Evolutionary conservation across 2,329 filamentous ascomycete genomes (phyloP).

Genomic region (Penicillium sp.): DNA sequence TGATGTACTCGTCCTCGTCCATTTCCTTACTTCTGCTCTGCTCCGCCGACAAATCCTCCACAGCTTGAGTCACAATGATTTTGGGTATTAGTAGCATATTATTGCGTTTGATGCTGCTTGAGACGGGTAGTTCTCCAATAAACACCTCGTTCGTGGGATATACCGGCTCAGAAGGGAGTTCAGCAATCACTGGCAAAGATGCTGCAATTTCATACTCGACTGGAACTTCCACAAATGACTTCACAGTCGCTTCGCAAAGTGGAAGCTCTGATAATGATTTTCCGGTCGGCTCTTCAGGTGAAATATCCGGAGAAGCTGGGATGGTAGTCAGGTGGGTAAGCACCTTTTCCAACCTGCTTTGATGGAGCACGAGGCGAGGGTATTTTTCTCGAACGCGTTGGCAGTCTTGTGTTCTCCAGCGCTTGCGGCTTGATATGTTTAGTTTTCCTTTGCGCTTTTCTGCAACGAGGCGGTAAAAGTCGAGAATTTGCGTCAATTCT

Average conservation of each 20-base stretch:
- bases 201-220: not conserved
- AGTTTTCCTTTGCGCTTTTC: slow-evolving; percentile 15
- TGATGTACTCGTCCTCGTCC: not conserved
- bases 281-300: not conserved
- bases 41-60: slow-evolving; percentile 1
- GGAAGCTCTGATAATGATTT: not conserved
- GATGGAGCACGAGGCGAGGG: slow-evolving; percentile 15
- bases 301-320: not conserved
- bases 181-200: not conserved
- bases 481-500: slow-evolving; percentile 27
- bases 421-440: slow-evolving; percentile 13
- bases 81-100: slow-evolving; percentile 2
- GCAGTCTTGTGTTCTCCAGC: slow-evolving; percentile 21
- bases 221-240: not conserved
- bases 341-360: slow-evolving; percentile 20
- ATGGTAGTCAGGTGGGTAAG: slow-evolving; percentile 15
- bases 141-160: not conserved
- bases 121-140: slow-evolving; percentile 10
- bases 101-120: not conserved
- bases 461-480: slow-evolving; percentile 21
- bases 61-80: slow-evolving; percentile 9
- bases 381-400: slow-evolving; percentile 16
- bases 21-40: not conserved
- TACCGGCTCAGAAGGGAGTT: slow-evolving; percentile 6
- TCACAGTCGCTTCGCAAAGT: not conserved